Evolutionary conservation across 345 rosid genomes (phyloP).

Genomic region (Cardamine resedifolia): DNA sequence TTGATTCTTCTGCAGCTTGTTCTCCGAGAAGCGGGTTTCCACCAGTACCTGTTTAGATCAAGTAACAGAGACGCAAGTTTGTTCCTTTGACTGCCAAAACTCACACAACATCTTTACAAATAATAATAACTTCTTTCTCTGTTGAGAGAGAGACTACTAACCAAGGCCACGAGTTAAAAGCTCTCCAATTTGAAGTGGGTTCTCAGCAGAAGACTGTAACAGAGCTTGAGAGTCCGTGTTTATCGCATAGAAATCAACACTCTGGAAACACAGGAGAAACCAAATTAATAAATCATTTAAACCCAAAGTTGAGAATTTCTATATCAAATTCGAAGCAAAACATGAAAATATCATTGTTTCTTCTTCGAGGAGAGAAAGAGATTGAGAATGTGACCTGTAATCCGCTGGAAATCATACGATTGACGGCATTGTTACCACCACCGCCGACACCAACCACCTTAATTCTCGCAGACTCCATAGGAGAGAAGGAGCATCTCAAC

Average conservation of each 20-base stretch:
- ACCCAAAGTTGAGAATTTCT: neutral
- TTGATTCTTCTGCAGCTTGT: constrained; percentile 99
- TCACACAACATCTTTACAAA: constrained; percentile 1
- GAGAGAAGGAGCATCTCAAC: constrained; percentile 62
- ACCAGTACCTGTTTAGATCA: constrained; percentile 70
- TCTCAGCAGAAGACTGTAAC: constrained; percentile 73
- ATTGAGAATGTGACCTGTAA: constrained; percentile 56
- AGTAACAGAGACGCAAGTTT: constrained; percentile 14
- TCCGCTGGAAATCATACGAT: constrained; percentile 96
- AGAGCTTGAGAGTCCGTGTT: constrained; percentile 96
- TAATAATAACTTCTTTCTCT: neutral
- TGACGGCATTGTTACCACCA: constrained; percentile 98
- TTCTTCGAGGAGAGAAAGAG: neutral
- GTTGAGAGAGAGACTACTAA: constrained; percentile 28
- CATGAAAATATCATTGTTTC: neutral
- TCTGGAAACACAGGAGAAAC: constrained; percentile 43
- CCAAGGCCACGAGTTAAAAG: constrained; percentile 97
- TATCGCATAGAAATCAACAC: constrained; percentile 90
- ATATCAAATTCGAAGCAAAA: neutral
- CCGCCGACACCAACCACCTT: constrained; percentile 97
- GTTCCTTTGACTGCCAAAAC: constrained; percentile 6
- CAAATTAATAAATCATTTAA: neutral
- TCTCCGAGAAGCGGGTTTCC: constrained; percentile 96
- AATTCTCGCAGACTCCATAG: constrained; percentile 84
- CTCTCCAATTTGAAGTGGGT: constrained; percentile 95